A percentile compares a stretch with the other conserved stretches of the same genome.
Conservation (phyloP, 2,329 filamentous ascomycete genomes). For the Aaosphaeria pasadenensis region DNA sequence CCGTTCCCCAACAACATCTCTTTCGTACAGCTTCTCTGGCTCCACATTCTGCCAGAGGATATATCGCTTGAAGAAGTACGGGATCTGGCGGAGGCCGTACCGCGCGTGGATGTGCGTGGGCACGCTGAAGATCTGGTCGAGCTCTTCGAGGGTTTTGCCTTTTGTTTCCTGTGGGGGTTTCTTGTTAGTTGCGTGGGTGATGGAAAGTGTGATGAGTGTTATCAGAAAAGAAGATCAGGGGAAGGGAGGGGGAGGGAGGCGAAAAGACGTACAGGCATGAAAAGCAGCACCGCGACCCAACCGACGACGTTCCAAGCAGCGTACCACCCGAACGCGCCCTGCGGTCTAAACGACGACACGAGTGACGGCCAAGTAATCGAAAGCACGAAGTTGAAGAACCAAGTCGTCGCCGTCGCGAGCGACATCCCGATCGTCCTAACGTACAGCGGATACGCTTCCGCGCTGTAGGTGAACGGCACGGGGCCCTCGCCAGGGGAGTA, state of each 20-base stretch:
- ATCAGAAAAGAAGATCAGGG: no score
- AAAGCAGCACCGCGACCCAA: neutral
- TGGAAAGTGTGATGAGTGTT: neutral
- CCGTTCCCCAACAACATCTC: neutral
- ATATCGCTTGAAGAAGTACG: constrained; percentile 32
- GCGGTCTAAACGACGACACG: neutral
- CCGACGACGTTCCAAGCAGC: neutral
- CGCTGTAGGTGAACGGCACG: constrained; percentile 66
- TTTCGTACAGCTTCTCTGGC: constrained; percentile 10
- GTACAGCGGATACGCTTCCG: constrained; percentile 66
- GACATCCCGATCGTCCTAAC: constrained; percentile 53
- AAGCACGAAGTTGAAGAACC: neutral
- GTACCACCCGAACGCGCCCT: neutral
- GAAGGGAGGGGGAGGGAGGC: no score
- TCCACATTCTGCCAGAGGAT: constrained; percentile 13
- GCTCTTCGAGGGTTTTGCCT: constrained; percentile 27
- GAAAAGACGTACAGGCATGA: neutral
- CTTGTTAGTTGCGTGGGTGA: neutral
- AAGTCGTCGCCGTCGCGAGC: constrained; percentile 22
- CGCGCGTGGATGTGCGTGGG: constrained; percentile 36
- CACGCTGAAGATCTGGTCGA: constrained; percentile 55
- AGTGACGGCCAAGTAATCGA: neutral
- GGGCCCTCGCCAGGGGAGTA: constrained; percentile 45
- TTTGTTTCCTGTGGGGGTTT: constrained; percentile 41
- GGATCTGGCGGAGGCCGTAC: constrained; percentile 25